Base-by-base conservation (phyloP, 1,139 yeast genomes). In the Petasospora fabianii region DNA sequence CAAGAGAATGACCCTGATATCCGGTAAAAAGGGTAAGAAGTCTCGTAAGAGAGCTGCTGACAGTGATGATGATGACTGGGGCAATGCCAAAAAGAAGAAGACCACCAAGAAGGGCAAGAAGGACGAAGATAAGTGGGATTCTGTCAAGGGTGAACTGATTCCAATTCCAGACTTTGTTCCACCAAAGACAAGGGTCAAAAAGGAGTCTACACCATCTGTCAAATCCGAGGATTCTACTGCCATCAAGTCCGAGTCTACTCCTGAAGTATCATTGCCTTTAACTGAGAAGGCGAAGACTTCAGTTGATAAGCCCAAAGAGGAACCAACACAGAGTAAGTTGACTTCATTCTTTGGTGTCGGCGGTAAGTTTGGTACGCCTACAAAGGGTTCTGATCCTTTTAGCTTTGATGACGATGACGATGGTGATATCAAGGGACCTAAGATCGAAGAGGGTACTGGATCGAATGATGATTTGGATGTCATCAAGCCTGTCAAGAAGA, bases 1-100 rank as follows among this genome's bases (percentile, higher is more conserved):
- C 32, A 53, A 52, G 38, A 61, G 69, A 48, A 62, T 59, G 16
- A 62, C 64, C 36, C 50, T 60, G 13, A 44, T 54, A 10, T 48
- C 59, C 9, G 42, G 53, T 15, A 59, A 56, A 35, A 47, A 54
- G 24, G 47, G 54, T 22, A 61, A 57, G 31, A 59, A 54, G 41
- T 56, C 60, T 27, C 37, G 39, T 19, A 61, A 56, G 46, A 57
- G 61, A 39, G 51, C 48, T 16, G 43, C 48, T 20, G 60, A 54
- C 22, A 61, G 13, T 16, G 28, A 54, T 19, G 61, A 55, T 34
- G 62, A 61, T 13, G 41, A 36, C 21, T 47, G 47, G 43, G 45
- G 44, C 15, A 11, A 42, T n/a, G 26, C 39, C 9, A 41, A 52
- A 12, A 33, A 41, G 21, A 41, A 41, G 32, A 27, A 37, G n/a